A percentile compares a stretch with the other conserved stretches of the same genome.
These are phyloP conservation scores for Macadamia tetraphylla DNA, from an alignment of 164 flowering plant genomes.

Conservation along the genomic window DNA sequence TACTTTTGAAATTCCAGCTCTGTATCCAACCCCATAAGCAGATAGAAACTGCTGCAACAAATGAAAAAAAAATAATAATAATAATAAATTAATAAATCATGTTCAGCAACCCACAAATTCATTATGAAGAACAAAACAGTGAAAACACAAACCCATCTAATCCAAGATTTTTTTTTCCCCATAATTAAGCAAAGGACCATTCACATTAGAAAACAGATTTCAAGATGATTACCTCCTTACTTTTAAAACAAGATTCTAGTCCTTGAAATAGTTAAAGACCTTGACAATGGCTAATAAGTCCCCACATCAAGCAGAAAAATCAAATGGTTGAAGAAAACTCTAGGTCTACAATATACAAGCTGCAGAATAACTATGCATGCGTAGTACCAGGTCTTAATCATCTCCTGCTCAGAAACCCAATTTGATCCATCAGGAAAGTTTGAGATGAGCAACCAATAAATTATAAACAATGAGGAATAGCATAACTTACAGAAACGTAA, in stretches of 20 bases:
- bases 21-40: slow-evolving; percentile 43
- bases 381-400: background rate
- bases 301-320: background rate
- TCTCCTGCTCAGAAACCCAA: background rate
- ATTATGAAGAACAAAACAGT: background rate
- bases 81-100: background rate
- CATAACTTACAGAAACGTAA: too few relatives aligned
- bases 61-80: background rate
- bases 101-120: background rate
- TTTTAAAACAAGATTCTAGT: background rate
- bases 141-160: background rate
- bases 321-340: background rate
- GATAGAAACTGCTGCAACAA: slow-evolving; percentile 27
- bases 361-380: background rate
- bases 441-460: background rate
- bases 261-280: background rate
- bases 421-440: background rate
- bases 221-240: background rate
- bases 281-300: background rate
- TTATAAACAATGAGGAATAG: background rate
- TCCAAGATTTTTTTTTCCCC: background rate
- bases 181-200: background rate
- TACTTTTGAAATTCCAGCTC: slow-evolving; percentile 48
- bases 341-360: background rate
- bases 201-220: background rate